A percentile compares a stretch with the other conserved stretches of the same genome.
These are phyloP conservation scores for Lepidium didymum DNA, from an alignment of 345 rosid genomes.

Conservation along the genomic window DNA sequence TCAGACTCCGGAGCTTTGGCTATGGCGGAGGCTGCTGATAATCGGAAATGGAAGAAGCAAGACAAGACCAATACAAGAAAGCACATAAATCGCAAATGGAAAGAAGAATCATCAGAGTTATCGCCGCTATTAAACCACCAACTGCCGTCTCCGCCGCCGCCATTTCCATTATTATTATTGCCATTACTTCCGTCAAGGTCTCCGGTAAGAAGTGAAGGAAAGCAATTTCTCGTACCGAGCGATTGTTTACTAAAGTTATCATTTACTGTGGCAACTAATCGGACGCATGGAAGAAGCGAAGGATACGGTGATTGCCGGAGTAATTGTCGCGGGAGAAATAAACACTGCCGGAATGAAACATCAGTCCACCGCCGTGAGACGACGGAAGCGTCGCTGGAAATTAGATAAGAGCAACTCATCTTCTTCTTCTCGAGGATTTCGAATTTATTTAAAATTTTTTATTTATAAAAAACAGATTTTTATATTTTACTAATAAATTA, in stretches of 20 bases:
- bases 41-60: slow-evolving; percentile 34
- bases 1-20: slow-evolving; percentile 21
- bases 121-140: slow-evolving; percentile 32
- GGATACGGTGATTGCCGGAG: slow-evolving; percentile 8
- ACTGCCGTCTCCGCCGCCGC: slow-evolving; percentile 14
- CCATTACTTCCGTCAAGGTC: neutral
- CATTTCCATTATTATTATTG: slow-evolving; percentile 17
- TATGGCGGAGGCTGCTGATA: slow-evolving; percentile 43
- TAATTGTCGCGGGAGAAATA: slow-evolving; percentile 1
- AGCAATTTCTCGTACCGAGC: neutral
- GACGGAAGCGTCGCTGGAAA: slow-evolving; percentile 12
- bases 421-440: neutral
- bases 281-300: neutral
- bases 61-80: slow-evolving; percentile 28
- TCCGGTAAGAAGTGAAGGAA: neutral
- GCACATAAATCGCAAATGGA: slow-evolving; percentile 6
- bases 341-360: slow-evolving; percentile 4
- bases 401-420: slow-evolving; percentile 29
- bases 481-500: neutral
- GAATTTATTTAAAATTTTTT: neutral
- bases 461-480: neutral
- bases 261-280: slow-evolving; percentile 7
- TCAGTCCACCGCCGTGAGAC: slow-evolving; percentile 1
- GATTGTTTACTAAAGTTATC: slow-evolving; percentile 1
- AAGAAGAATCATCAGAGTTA: slow-evolving; percentile 22